A percentile compares a stretch with the other conserved stretches of the same genome.
These are phyloP conservation scores for Boletus calvinii DNA, from an alignment of 1,284 basidiomycete genomes.

Conservation along the genomic window DNA sequence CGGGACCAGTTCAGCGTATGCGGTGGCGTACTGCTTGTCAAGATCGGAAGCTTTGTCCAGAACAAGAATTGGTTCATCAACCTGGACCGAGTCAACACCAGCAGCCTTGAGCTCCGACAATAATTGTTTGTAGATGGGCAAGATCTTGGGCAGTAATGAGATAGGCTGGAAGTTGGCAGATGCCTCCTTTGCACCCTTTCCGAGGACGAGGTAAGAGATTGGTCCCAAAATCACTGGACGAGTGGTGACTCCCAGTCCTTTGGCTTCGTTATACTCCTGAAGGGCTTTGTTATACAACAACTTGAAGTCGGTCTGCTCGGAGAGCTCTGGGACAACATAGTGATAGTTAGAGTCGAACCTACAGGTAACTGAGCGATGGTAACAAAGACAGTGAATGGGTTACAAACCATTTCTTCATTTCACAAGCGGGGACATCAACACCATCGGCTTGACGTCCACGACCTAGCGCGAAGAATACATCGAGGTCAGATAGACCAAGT, in stretches of 20 bases:
- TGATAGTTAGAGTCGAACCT: constrained; percentile 99
- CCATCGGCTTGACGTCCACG: constrained; percentile 94
- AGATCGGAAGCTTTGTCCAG: constrained; percentile 83
- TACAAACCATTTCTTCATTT: constrained; percentile 98
- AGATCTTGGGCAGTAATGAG: constrained; percentile 85
- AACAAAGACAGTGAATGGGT: constrained; percentile 6
- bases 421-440: constrained; percentile 96
- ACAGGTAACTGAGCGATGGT: constrained; percentile 16
- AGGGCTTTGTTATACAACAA: constrained; percentile 95
- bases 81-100: constrained; percentile 92
- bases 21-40: constrained; percentile 79
- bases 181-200: constrained; percentile 90
- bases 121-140: constrained; percentile 92
- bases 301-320: constrained; percentile 91
- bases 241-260: constrained; percentile 86
- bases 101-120: constrained; percentile 90
- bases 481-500: constrained; percentile 85
- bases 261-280: constrained; percentile 94
- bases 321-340: constrained; percentile 97
- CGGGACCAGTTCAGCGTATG: constrained; percentile 82
- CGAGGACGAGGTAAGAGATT: constrained; percentile 92
- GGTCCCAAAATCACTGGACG: constrained; percentile 97
- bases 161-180: constrained; percentile 87
- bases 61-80: constrained; percentile 97
- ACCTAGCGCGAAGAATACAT: constrained; percentile 98